Base-by-base conservation (phyloP, 257 asterid genomes). In the Osmanthus fragrans region DNA sequence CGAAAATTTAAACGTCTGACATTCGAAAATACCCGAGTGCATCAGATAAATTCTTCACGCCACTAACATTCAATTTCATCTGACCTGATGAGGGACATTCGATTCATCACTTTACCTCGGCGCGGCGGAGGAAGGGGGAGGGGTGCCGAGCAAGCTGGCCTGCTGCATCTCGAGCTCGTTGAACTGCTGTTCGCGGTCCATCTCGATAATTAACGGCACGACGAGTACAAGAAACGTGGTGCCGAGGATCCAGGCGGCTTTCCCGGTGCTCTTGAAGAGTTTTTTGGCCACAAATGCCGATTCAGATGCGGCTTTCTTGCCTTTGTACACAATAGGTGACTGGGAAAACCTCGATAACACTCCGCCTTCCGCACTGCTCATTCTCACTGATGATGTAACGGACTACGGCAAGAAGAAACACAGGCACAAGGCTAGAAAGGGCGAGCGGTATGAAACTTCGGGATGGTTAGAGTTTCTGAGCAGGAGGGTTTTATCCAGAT, bases 171-270 rank as follows among this genome's bases (percentile, higher is more conserved):
- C 97, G 73, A 91, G 89, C 70, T 93, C 97, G 81, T 72, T 86
- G 76, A 91, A 65, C 89, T 89, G 97, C 76, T 85, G 89, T 77
- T 93, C 98, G 39, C 97, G 94, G 74, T 93, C 98, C 92, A 91
- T 91, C 86, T 88, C 98, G 79, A 91, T 90, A 66, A 93, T 93
- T 21, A 93, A 85, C 7, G 97, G 97, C 51, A 93, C 96, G 29
- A 80, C 84, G 72, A 93, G 94, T 58, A 93, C 80, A 67, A 93
- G 90, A 73, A 90, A 93, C 30, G 97, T 85, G 60, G 97, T 92
- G n/a, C 97, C 96, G 76, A 81, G 85, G 40, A 91, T 87, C 97
- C 97, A 91, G 51, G 97, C 92, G n/a, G 97, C 97, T 82, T 87
- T 92, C 9, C 97, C 97, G 75, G 97, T 92, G 88, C 97, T 89